A percentile compares a stretch with the other conserved stretches of the same genome.
Evolutionary conservation across 257 asterid genomes (phyloP).

Genomic region (Agastache rugosa): DNA sequence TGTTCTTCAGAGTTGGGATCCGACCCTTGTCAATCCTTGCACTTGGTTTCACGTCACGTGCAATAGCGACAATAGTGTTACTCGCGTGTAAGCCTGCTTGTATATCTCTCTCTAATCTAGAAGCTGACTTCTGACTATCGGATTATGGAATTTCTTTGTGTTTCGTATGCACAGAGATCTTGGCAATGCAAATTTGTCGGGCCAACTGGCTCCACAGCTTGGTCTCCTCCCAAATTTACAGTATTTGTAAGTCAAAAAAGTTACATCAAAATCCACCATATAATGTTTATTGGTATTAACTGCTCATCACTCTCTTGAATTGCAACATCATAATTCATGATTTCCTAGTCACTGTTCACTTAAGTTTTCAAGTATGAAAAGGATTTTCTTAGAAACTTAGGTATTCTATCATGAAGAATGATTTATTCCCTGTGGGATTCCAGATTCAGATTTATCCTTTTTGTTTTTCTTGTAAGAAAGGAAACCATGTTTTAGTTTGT

Average conservation of each 20-base stretch:
- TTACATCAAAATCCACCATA: neutral
- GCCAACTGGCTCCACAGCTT: conserved; percentile 84
- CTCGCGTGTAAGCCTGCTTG: conserved; percentile 77
- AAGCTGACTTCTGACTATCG: conserved; percentile 6
- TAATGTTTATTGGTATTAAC: conserved; percentile 10
- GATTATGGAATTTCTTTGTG: conserved; percentile 29
- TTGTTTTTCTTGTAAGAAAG: neutral
- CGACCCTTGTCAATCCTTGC: conserved; percentile 94
- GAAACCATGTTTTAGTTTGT: neutral
- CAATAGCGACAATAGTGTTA: conserved; percentile 78
- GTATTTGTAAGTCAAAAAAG: conserved; percentile 70
- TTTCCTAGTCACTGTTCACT: neutral
- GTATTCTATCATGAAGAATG: neutral
- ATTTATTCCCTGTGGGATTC: neutral
- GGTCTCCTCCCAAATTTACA: conserved; percentile 80
- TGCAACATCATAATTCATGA: neutral
- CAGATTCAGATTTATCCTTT: neutral
- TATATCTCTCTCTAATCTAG: conserved; percentile 11
- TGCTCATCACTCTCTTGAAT: neutral
- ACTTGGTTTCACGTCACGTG: conserved; percentile 98
- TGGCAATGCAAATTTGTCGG: conserved; percentile 94
- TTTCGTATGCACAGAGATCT: conserved; percentile 67
- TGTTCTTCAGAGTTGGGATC: conserved; percentile 97
- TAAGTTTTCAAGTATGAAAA: neutral
- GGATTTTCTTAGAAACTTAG: neutral